These are phyloP conservation scores for Prototheca cutis DNA, from an alignment of 163 green algal species.

Conservation along the genomic window DNA sequence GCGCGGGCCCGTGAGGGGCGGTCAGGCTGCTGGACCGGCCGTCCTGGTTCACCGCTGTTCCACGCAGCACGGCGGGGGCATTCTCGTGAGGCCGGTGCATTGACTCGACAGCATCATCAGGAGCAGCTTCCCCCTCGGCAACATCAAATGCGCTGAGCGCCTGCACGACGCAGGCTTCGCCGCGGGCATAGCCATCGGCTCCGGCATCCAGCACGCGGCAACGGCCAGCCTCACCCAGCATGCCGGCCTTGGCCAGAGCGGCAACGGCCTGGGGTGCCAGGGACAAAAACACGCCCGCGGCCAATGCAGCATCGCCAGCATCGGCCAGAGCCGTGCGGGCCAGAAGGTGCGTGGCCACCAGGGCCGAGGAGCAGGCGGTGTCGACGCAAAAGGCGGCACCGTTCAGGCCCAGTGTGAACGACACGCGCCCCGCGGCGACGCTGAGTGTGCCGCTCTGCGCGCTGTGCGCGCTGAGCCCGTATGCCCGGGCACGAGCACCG, in stretches of 20 bases:
- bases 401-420: constrained; percentile 33
- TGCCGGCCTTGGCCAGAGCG: constrained; percentile 35
- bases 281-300: constrained; percentile 45
- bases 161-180: constrained; percentile 46
- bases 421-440: not conserved
- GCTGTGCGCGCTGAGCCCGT: not conserved
- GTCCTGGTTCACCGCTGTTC: constrained; percentile 69
- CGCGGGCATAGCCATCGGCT: constrained; percentile 68
- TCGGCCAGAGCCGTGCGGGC: constrained; percentile 11
- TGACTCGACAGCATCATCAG: not conserved
- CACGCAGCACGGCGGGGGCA: constrained; percentile 19
- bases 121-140: not conserved
- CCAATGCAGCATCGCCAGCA: constrained; percentile 12
- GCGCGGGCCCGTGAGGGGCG: constrained; percentile 46
- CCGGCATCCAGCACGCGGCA: constrained; percentile 75
- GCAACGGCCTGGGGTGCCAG: constrained; percentile 22
- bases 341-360: constrained; percentile 48
- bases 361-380: constrained; percentile 68
- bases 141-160: constrained; percentile 35
- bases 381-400: constrained; percentile 65
- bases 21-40: constrained; percentile 70
- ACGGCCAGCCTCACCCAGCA: constrained; percentile 63
- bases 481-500: not conserved
- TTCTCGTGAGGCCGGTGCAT: not conserved
- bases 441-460: not conserved